These are phyloP conservation scores for Limnomonas spitsbergensis DNA, from an alignment of 139 green algal genomes.

Conservation along the genomic window DNA sequence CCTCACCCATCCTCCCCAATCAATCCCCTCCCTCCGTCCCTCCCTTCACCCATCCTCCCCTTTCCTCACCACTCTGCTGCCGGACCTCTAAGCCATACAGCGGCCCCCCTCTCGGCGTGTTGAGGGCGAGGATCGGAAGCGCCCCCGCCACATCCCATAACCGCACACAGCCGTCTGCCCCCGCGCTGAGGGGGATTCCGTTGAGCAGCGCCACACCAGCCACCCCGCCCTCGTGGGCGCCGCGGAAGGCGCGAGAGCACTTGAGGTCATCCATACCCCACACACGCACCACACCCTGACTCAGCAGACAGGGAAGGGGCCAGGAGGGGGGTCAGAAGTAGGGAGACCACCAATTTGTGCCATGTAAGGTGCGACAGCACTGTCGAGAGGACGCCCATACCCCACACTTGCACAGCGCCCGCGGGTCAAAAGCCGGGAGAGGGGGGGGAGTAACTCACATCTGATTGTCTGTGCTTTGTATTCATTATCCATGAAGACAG, in stretches of 20 bases:
- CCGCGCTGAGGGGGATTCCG: background rate
- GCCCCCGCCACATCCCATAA: background rate
- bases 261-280: background rate
- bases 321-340: background rate
- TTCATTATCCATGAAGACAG: no score
- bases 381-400: no score
- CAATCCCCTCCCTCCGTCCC: no score
- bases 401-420: no score
- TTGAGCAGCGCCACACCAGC: background rate
- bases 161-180: background rate
- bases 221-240: background rate
- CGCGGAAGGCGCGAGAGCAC: background rate
- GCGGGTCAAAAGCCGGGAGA: no score
- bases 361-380: no score
- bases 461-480: no score
- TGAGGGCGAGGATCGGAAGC: background rate
- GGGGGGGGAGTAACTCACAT: no score
- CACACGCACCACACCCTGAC: background rate
- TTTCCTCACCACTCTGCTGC: background rate
- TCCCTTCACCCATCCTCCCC: no score
- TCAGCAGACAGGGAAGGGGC: background rate
- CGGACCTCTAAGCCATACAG: background rate
- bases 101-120: background rate
- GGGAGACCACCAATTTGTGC: no score
- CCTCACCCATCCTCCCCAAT: no score